Evolutionary conservation across 2,329 filamentous ascomycete species (phyloP), one percentile per base, ranked within the genome.

Genomic region (Aspergillus luchuensis): DNA sequence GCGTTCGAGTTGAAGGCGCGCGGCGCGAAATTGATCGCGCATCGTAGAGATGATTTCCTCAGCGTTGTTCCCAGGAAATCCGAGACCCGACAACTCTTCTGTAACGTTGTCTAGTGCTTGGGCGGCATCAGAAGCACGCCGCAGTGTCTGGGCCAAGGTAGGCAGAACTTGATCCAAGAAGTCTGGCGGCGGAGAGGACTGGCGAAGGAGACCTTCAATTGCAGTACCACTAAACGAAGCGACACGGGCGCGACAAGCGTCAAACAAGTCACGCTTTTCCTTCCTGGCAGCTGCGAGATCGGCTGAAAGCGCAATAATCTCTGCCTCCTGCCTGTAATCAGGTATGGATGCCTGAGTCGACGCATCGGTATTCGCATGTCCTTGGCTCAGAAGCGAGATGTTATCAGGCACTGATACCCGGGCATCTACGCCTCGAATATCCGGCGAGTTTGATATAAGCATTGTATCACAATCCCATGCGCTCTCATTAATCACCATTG

Each of bases 1-100:
- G 49, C 74, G 71, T 59, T 82, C 80, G 11, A 82, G 72, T 19
- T 78, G 73, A 17, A 81, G 67, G 28, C 79, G 76, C 33, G 80
- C 78, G 33, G 74, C 64, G 8, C 77, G 76, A 62, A 82, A 80
- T 17, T 72, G 72, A 6, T 66, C 64, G 21, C 73, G 72, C 60
- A 81, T 76, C 43, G 75, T 69, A 5, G 67, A 56, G 21, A 81
- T 63, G 19, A 78, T 70, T 15, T 76, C 74, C 8, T 67, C 59
- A 2, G 68, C 62, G 49, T 65, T 71, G 1, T 59, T 39, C 5
- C 74, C 74, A 1, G 72, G 63, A 53, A 81, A 81, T 2, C 79
- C 79, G 23, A 81, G 66, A 19, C 59, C 64, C 6, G 70, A 72
- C 30, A 80, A 72, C 52, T 78, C 75, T 23, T 71, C 57, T 13